Evolutionary conservation across 1,139 yeast species (phyloP).

Genomic region (Kluyveromyces sp.): DNA sequence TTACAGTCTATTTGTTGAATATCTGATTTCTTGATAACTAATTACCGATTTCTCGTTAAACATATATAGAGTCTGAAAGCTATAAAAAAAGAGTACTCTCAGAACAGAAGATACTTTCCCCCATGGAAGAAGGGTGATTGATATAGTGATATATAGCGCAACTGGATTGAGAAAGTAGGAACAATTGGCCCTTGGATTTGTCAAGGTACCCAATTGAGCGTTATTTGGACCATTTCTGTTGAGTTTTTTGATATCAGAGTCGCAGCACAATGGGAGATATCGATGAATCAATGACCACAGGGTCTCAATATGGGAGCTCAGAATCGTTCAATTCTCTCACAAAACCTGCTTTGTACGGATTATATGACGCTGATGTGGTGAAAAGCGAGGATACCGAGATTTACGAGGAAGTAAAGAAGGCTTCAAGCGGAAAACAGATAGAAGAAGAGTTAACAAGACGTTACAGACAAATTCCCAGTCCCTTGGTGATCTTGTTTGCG

Average conservation of each 20-base stretch:
- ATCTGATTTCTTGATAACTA: no score
- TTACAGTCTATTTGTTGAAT: no score
- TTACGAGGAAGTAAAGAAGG: slow-evolving; percentile 20
- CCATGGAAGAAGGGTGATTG: not conserved
- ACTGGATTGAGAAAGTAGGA: not conserved
- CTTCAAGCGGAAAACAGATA: slow-evolving; percentile 13
- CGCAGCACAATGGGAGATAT: slow-evolving; percentile 7
- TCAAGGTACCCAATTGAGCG: not conserved
- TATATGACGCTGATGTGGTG: slow-evolving; percentile 31
- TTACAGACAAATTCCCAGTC: not conserved
- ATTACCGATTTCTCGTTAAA: not conserved
- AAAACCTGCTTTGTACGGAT: slow-evolving; percentile 29
- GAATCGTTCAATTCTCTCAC: slow-evolving; percentile 26
- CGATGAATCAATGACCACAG: slow-evolving; percentile 1
- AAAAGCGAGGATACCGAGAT: slow-evolving; percentile 27
- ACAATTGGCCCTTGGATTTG: not conserved
- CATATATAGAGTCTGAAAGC: not conserved
- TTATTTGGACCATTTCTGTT: not conserved
- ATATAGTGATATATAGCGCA: not conserved
- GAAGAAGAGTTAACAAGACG: slow-evolving; percentile 1
- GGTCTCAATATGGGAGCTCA: slow-evolving; percentile 13
- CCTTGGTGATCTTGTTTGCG: not conserved
- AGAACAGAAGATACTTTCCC: not conserved
- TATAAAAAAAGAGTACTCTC: not conserved
- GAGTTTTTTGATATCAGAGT: not conserved